Percentiles rank a stretch among this genome's conserved stretches.
Conservation (phyloP, 805 yeast genomes). For the Saccharomycopsis fermentans region DNA sequence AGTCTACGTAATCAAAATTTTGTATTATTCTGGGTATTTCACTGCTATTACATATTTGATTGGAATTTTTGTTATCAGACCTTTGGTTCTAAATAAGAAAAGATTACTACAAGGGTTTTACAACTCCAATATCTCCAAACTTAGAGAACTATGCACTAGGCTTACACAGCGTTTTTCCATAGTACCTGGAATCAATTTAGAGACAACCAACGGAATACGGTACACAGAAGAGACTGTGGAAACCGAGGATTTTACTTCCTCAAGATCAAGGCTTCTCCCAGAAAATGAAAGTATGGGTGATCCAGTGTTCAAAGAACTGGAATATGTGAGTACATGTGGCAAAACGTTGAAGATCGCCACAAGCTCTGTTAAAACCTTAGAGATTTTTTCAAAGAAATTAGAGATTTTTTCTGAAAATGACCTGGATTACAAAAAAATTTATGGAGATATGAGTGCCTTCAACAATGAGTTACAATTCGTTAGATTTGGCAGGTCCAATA, state of each 20-base stretch:
- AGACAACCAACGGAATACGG: neutral
- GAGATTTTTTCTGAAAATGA: neutral
- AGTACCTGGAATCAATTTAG: slow-evolving; percentile 9
- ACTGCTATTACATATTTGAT: slow-evolving; percentile 8
- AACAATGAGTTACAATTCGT: slow-evolving; percentile 6
- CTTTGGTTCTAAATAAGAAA: slow-evolving; percentile 13
- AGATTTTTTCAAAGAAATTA: slow-evolving; percentile 2
- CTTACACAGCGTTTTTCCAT: slow-evolving; percentile 4
- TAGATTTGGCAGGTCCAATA: neutral
- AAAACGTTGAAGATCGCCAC: neutral
- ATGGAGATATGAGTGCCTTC: slow-evolving; percentile 2
- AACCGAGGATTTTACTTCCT: slow-evolving; percentile 3
- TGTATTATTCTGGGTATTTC: slow-evolving; percentile 14
- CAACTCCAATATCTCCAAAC: slow-evolving; percentile 2
- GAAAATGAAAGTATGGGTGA: neutral
- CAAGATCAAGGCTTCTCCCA: neutral
- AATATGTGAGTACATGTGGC: slow-evolving; percentile 9
- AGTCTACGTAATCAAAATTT: slow-evolving; percentile 11
- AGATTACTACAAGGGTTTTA: slow-evolving; percentile 5
- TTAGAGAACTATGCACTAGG: slow-evolving; percentile 1
- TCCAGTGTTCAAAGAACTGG: slow-evolving; percentile 5
- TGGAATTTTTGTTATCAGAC: slow-evolving; percentile 11
- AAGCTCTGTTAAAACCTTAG: slow-evolving; percentile 1
- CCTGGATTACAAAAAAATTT: neutral
- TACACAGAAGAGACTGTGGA: slow-evolving; percentile 12